Evolutionary conservation across 202 grass and related monocot species (phyloP).

Genomic region (Eragrostis tef): DNA sequence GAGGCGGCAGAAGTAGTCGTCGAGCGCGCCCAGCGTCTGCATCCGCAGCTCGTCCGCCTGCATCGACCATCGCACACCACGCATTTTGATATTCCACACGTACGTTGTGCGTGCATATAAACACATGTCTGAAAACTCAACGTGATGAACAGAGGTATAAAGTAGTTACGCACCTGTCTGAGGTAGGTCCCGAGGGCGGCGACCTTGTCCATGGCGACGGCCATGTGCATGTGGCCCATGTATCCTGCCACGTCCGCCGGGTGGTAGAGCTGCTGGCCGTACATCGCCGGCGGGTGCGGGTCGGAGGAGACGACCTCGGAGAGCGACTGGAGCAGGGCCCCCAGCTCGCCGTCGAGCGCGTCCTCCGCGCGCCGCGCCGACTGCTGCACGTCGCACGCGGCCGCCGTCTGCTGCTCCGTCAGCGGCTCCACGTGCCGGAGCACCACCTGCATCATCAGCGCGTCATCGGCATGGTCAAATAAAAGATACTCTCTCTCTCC

Average conservation of each 20-base stretch:
- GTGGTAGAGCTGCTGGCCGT: conserved; percentile 32
- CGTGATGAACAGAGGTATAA: background rate
- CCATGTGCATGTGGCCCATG: conserved; percentile 55
- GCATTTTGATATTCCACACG: too few relatives aligned
- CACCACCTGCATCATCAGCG: conserved; percentile 38
- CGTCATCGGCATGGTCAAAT: too few relatives aligned
- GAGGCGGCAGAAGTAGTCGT: conserved; percentile 57
- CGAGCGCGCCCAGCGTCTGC: conserved; percentile 49
- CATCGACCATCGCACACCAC: background rate
- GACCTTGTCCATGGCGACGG: conserved; percentile 66
- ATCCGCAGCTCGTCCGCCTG: conserved; percentile 58
- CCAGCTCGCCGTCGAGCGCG: conserved; percentile 51
- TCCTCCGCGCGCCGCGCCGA: conserved; percentile 64
- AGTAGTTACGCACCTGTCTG: conserved; percentile 44
- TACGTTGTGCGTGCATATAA: too few relatives aligned
- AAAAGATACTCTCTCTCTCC: too few relatives aligned
- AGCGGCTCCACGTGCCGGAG: conserved; percentile 60
- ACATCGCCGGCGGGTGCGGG: background rate
- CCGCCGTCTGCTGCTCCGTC: conserved; percentile 61
- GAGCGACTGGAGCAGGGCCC: conserved; percentile 58
- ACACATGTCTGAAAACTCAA: background rate
- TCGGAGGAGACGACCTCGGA: conserved; percentile 60
- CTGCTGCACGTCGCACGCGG: conserved; percentile 53
- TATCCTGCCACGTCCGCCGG: conserved; percentile 39
- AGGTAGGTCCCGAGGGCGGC: conserved; percentile 55